Conservation (phyloP, 495 filamentous ascomycete species). For the Acidiella bohemica region DNA sequence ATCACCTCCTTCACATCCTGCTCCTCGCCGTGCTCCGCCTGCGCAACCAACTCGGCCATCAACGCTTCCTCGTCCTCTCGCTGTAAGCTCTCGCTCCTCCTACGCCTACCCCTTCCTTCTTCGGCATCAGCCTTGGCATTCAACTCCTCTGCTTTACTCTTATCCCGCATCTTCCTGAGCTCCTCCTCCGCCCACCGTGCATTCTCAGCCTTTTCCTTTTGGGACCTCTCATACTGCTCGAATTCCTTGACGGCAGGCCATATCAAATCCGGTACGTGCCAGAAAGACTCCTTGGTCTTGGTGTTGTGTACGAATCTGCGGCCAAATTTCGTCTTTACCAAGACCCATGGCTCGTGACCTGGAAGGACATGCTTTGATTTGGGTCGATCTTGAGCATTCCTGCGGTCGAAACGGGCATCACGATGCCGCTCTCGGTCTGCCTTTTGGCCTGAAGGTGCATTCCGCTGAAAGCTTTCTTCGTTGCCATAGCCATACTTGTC, state of each 20-base stretch:
- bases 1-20: constrained; percentile 4
- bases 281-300: constrained; percentile 73
- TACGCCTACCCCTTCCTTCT: constrained; percentile 22
- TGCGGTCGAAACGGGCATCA: constrained; percentile 28
- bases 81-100: constrained; percentile 27
- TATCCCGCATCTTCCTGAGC: constrained; percentile 30
- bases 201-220: constrained; percentile 33
- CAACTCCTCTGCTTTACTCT: constrained; percentile 17
- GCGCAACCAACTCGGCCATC: constrained; percentile 19
- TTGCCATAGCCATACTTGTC: constrained; percentile 30
- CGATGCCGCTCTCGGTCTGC: neutral
- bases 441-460: no score
- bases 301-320: constrained; percentile 80
- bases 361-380: constrained; percentile 68
- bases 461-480: neutral
- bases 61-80: constrained; percentile 34
- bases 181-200: constrained; percentile 27
- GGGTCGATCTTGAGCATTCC: constrained; percentile 62
- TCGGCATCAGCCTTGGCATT: constrained; percentile 19
- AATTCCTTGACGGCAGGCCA: constrained; percentile 66
- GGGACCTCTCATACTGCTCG: constrained; percentile 42
- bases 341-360: constrained; percentile 73
- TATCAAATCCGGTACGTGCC: constrained; percentile 77
- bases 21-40: constrained; percentile 14
- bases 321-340: constrained; percentile 81